Evolutionary conservation across 2,329 filamentous ascomycete genomes (phyloP).

Genomic region (Leptographium galeiforme): DNA sequence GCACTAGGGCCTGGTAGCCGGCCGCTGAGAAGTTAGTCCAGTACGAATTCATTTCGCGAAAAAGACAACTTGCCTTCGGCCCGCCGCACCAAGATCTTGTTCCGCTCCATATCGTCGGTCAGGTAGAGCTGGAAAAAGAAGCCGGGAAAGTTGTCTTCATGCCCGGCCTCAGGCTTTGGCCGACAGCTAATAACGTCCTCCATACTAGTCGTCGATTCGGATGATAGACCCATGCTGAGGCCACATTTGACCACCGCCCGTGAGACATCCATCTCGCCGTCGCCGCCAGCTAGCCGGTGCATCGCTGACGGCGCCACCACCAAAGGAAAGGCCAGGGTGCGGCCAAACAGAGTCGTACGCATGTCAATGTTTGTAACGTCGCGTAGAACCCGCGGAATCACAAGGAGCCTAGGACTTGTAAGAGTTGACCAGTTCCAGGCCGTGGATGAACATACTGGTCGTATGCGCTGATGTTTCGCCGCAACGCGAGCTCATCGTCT

Average conservation of each 20-base stretch:
- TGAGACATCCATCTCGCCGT: conserved; percentile 36
- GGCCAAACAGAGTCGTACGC: conserved; percentile 13
- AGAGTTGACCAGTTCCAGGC: too few species aligned
- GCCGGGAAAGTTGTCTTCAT: conserved; percentile 26
- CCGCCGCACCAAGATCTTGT: conserved; percentile 13
- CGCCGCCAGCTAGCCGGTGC: conserved; percentile 36
- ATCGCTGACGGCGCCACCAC: conserved; percentile 40
- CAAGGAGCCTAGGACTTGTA: too few species aligned
- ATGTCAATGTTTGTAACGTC: conserved; percentile 14
- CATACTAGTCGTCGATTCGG: conserved; percentile 28
- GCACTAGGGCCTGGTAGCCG: conserved; percentile 22
- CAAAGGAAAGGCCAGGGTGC: conserved; percentile 28
- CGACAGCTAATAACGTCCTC: conserved; percentile 28
- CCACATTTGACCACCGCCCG: conserved; percentile 28
- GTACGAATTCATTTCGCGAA: neutral
- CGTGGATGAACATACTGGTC: conserved; percentile 6
- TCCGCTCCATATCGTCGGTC: conserved; percentile 24
- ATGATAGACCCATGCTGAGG: conserved; percentile 33
- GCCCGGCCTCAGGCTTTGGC: conserved; percentile 16
- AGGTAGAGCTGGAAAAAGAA: conserved; percentile 35
- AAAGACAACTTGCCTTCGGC: neutral
- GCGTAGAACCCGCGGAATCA: conserved; percentile 19
- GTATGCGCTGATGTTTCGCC: conserved; percentile 6
- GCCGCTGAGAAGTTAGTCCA: neutral
- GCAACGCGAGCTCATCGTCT: conserved; percentile 5